Evolutionary conservation across 495 filamentous ascomycete species (phyloP).

Genomic region (Neurospora sp.): DNA sequence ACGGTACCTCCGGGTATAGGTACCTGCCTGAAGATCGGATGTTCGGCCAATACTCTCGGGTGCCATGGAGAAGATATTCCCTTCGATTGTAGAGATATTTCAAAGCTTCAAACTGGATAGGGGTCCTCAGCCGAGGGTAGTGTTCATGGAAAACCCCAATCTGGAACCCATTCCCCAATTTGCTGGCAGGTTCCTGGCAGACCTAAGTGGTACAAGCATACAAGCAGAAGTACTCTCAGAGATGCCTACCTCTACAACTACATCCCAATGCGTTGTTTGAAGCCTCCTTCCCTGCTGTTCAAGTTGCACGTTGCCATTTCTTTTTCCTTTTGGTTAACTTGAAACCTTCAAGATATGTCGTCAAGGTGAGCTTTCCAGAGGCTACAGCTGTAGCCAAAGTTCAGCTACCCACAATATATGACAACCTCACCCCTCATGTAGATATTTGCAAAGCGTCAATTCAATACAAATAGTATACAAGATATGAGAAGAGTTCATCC

Average conservation of each 20-base stretch:
- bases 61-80: too few species aligned
- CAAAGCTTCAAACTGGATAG: too few species aligned
- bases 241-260: not conserved
- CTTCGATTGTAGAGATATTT: not conserved
- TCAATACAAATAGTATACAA: too few species aligned
- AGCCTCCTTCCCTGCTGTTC: not conserved
- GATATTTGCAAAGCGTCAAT: too few species aligned
- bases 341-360: not conserved
- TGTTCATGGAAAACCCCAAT: not conserved
- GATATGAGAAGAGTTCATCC: too few species aligned
- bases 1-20: too few species aligned
- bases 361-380: too few species aligned
- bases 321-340: not conserved
- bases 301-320: not conserved
- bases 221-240: not conserved
- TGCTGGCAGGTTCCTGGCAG: not conserved
- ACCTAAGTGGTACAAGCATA: not conserved
- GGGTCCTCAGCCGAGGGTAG: too few species aligned
- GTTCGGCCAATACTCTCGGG: not conserved
- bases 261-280: not conserved
- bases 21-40: not conserved
- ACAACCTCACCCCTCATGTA: too few species aligned
- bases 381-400: too few species aligned
- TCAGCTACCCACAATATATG: too few species aligned
- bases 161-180: not conserved